Evolutionary conservation across 371 early-diverging fungal genomes (phyloP).

Genomic region (Apophysomyces sp.): DNA sequence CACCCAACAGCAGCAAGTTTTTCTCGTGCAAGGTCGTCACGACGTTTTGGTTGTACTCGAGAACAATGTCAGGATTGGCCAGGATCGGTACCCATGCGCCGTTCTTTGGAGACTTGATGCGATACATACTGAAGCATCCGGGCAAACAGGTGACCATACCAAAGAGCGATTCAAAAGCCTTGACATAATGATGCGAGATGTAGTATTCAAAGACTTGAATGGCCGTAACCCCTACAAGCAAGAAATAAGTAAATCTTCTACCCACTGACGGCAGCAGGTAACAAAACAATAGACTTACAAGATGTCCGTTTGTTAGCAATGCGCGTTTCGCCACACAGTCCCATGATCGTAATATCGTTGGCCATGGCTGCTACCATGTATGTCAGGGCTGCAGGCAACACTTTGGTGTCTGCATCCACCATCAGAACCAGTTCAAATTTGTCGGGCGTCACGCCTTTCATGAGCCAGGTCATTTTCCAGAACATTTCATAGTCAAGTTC

Average conservation of each 20-base stretch:
- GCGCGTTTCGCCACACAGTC: constrained; percentile 86
- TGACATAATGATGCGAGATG: constrained; percentile 92
- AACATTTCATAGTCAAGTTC: constrained; percentile 96
- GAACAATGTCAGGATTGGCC: constrained; percentile 86
- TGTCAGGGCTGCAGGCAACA: constrained; percentile 73
- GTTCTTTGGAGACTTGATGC: constrained; percentile 76
- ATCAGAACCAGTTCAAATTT: constrained; percentile 90
- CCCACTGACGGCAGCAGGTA: constrained; percentile 44
- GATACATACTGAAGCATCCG: constrained; percentile 94
- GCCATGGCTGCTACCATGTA: constrained; percentile 83
- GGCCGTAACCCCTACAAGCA: constrained; percentile 40
- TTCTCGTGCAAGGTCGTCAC: constrained; percentile 96
- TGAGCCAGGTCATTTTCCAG: constrained; percentile 80
- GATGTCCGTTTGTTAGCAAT: constrained; percentile 79
- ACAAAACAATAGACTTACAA: constrained; percentile 74
- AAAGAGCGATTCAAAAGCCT: constrained; percentile 94
- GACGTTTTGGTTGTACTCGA: constrained; percentile 87
- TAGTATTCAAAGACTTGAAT: constrained; percentile 94
- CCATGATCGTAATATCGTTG: constrained; percentile 81
- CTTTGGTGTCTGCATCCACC: constrained; percentile 97
- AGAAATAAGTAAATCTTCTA: background rate
- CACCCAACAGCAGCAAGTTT: constrained; percentile 92
- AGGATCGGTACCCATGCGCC: constrained; percentile 86
- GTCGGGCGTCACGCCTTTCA: constrained; percentile 84
- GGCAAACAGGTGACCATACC: constrained; percentile 98